These are phyloP conservation scores for Sordariomycetes sp. DNA, from an alignment of 2,329 filamentous ascomycete genomes.

Conservation along the genomic window DNA sequence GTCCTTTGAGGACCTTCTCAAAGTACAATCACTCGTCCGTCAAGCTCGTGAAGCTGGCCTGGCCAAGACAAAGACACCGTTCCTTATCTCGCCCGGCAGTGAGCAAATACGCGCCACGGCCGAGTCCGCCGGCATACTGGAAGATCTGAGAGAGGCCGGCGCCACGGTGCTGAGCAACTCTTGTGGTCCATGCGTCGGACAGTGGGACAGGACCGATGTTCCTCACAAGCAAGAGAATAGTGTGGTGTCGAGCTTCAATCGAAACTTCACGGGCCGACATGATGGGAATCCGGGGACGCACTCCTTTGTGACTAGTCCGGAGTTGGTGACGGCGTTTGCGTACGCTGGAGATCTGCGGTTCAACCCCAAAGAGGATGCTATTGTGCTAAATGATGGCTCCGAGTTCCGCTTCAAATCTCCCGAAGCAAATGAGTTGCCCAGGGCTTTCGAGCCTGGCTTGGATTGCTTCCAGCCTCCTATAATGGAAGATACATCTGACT, in stretches of 20 bases:
- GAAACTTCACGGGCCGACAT: slow-evolving; percentile 25
- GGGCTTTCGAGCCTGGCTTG: slow-evolving; percentile 12
- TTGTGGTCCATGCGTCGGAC: slow-evolving; percentile 23
- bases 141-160: slow-evolving; percentile 16
- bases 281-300: slow-evolving; percentile 32
- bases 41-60: slow-evolving; percentile 20
- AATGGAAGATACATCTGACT: slow-evolving; percentile 8
- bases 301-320: slow-evolving; percentile 37
- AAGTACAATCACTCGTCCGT: slow-evolving; percentile 15
- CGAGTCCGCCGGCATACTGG: slow-evolving; percentile 17
- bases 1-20: slow-evolving; percentile 24
- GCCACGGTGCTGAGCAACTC: slow-evolving; percentile 20
- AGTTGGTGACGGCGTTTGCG: slow-evolving; percentile 31
- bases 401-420: slow-evolving; percentile 17
- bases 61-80: slow-evolving; percentile 15
- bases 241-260: slow-evolving; percentile 23
- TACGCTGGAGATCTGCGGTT: slow-evolving; percentile 26
- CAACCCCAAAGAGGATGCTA: slow-evolving; percentile 17
- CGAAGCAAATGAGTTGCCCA: slow-evolving; percentile 14
- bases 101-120: slow-evolving; percentile 21
- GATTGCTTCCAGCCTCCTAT: slow-evolving; percentile 15
- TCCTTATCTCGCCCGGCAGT: slow-evolving; percentile 21
- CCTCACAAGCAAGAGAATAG: slow-evolving; percentile 15
- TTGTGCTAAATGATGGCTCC: slow-evolving; percentile 5
- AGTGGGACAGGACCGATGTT: slow-evolving; percentile 23